These are phyloP conservation scores for Hysterium pulicare DNA, from an alignment of 2,329 filamentous ascomycete species.

Conservation along the genomic window DNA sequence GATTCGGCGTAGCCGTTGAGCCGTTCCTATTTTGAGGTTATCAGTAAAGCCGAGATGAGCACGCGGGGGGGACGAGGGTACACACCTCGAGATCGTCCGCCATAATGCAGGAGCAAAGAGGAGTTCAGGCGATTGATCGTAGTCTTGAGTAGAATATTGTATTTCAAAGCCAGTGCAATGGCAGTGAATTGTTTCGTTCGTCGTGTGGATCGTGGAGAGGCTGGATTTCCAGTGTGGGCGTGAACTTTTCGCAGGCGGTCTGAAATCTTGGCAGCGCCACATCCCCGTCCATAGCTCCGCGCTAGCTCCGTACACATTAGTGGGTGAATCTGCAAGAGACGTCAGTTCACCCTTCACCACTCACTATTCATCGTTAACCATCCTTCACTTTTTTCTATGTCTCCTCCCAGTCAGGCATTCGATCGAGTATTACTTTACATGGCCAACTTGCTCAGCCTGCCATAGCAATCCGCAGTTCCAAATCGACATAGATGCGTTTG, in stretches of 20 bases:
- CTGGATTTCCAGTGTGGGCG: conserved; percentile 3
- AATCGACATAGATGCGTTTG: too few species aligned
- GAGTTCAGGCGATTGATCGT: neutral
- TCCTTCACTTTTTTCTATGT: too few species aligned
- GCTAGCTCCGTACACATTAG: conserved; percentile 4
- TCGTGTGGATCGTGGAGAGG: neutral
- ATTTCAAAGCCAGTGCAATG: too few species aligned
- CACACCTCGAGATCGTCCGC: conserved; percentile 43
- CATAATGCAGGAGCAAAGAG: too few species aligned
- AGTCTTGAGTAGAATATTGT: conserved; percentile 1
- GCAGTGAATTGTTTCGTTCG: too few species aligned
- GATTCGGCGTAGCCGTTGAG: conserved; percentile 62
- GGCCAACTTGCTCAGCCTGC: too few species aligned
- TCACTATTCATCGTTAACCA: too few species aligned
- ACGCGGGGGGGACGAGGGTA: conserved; percentile 16
- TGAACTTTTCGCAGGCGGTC: neutral
- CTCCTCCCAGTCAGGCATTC: too few species aligned
- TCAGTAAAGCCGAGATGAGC: conserved; percentile 22
- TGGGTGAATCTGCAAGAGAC: too few species aligned
- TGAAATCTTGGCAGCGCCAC: conserved; percentile 8
- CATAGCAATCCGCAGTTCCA: too few species aligned
- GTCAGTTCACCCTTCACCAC: too few species aligned
- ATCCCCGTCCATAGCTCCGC: neutral
- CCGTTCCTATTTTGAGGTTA: conserved; percentile 44
- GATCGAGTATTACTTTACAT: too few species aligned